phyloP scores from a whole-genome alignment of 2,329 filamentous ascomycete species.

The Phymatotrichopsis omnivora region DNA sequence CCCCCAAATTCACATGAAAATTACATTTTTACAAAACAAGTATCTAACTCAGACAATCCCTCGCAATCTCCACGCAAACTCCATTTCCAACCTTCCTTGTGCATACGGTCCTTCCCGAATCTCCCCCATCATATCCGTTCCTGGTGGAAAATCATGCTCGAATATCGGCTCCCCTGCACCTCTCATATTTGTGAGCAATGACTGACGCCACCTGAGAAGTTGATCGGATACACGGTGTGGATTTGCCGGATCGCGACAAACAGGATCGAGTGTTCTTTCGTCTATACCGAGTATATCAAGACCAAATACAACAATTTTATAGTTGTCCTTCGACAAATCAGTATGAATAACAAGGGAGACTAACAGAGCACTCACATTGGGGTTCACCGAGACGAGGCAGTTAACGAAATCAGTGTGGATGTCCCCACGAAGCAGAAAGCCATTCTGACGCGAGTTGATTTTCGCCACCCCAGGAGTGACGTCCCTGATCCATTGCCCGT shows the following conservation, averaged over 20 bases:
- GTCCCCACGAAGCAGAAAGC: constrained; percentile 6
- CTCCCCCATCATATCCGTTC: constrained; percentile 17
- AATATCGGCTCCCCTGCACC: constrained; percentile 20
- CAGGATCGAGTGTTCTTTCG: constrained; percentile 16
- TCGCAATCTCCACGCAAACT: too few relatives aligned
- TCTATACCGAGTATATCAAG: constrained; percentile 7
- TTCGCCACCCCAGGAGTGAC: constrained; percentile 8
- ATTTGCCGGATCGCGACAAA: constrained; percentile 2
- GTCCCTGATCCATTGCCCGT: constrained; percentile 10
- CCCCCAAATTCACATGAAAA: too few relatives aligned
- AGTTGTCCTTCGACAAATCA: constrained; percentile 10
- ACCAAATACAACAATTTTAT: constrained; percentile 15
- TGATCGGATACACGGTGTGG: constrained; percentile 8
- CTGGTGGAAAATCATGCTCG: constrained; percentile 17
- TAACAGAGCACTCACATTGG: constrained; percentile 10
- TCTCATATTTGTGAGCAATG: constrained; percentile 1
- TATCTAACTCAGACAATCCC: too few relatives aligned
- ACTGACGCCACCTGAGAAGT: constrained; percentile 8
- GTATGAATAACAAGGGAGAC: constrained; percentile 3
- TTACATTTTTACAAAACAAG: too few relatives aligned
- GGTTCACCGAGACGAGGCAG: constrained; percentile 15
- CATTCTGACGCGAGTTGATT: constrained; percentile 18
- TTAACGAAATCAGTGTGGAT: constrained; percentile 9
- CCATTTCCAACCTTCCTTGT: too few relatives aligned
- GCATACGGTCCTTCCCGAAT: too few relatives aligned